A percentile compares a stretch with the other conserved stretches of the same genome.
These are phyloP conservation scores for Carex myosuroides DNA, from an alignment of 176 grass and related monocot species.

Conservation along the genomic window DNA sequence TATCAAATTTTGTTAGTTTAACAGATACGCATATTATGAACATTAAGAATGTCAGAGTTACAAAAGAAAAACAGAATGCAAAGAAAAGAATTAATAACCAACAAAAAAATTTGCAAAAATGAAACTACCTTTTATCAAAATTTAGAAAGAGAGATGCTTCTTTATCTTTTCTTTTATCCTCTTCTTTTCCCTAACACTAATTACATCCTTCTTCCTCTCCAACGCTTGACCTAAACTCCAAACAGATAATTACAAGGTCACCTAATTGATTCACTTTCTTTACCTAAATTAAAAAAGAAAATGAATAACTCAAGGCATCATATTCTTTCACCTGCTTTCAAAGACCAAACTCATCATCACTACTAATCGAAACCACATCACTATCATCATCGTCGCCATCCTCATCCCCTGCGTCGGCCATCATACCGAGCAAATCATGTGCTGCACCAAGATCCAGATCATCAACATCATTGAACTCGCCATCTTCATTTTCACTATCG, in stretches of 20 bases:
- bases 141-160: not conserved
- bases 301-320: slow-evolving; percentile 2
- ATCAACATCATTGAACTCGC: slow-evolving; percentile 35
- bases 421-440: slow-evolving; percentile 54
- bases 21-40: not conserved
- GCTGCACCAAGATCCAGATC: slow-evolving; percentile 51
- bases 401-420: slow-evolving; percentile 39
- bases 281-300: not conserved
- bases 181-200: slow-evolving; percentile 1
- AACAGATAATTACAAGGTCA: not conserved
- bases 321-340: not conserved
- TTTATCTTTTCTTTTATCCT: not conserved
- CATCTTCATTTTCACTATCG: slow-evolving; percentile 51
- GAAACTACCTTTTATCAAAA: slow-evolving; percentile 8
- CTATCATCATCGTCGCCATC: slow-evolving; percentile 45
- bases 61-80: not conserved
- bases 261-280: not conserved
- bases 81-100: not conserved
- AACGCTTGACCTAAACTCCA: not conserved
- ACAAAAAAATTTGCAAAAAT: slow-evolving; percentile 4
- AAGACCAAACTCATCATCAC: slow-evolving; percentile 47
- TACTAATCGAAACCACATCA: slow-evolving; percentile 54
- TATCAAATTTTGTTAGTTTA: not conserved
- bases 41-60: not conserved
- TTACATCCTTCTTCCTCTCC: slow-evolving; percentile 14